Evolutionary conservation across 2,329 filamentous ascomycete species (phyloP), one percentile per base, ranked within the genome.

Genomic region (Fusarium illudens): DNA sequence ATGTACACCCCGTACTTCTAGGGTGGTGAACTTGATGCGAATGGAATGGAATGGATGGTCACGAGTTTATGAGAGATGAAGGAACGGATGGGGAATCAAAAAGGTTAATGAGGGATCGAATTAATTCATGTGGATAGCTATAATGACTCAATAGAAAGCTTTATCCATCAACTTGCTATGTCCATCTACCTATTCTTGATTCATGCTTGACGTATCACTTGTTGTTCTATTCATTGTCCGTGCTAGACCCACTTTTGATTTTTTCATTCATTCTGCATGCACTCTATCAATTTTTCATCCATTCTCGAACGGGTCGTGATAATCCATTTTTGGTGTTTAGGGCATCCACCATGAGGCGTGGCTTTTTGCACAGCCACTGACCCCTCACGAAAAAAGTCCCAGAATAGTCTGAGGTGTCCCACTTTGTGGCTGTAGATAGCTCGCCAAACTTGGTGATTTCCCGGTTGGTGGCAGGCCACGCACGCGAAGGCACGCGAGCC

Each of bases 401-500:
- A 32, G 29, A 32, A 3, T 10, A 44, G 27, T 27, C 39, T 44
- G 22, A 44, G 39, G 22, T n/a, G 20, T 44, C 22, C 22, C 13
- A 20, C 13, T n/a, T n/a, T 20, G 30, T n/a, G 27, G 13, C 39
- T 22, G 12, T 22, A 27, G 17, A n/a, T 42, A 20, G n/a, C 15
- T 44, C 22, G 22, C 6, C 27, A 17, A 27, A 17, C 39, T 27
- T 44, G 39, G 4, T 27, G 9, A n/a, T n/a, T n/a, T n/a, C n/a
- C n/a, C n/a, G n/a, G n/a, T n/a, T n/a, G n/a, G n/a, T n/a, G n/a
- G n/a, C n/a, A n/a, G n/a, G n/a, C 22, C 22, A 3, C 10, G 9
- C 22, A 12, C 7, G n/a, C 8, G 19, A 42, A 63, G 63, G 64
- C 64, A 67, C 32, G 13, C 27, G 52, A 64, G 58, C 53, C 46